Conservation (phyloP, 1,284 basidiomycete species). For the Cutaneotrichosporon daszewskae region DNA sequence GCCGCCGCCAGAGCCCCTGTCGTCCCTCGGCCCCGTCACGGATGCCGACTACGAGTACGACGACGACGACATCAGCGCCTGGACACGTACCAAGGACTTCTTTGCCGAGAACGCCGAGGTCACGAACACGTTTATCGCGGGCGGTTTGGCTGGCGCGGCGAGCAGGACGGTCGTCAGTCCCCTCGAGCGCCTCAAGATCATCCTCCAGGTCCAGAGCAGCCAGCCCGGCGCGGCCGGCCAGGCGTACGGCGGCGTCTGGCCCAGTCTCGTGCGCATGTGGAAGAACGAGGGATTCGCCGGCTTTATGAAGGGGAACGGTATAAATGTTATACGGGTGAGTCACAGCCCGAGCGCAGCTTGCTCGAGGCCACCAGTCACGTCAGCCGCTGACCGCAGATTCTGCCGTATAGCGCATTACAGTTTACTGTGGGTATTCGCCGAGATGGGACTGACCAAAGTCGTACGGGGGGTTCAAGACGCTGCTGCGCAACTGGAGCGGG, state of each 20-base stretch:
- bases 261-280: constrained; percentile 77
- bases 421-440: no score
- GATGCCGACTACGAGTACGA: not conserved
- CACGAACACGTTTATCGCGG: constrained; percentile 44
- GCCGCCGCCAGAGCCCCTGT: no score
- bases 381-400: constrained; percentile 26
- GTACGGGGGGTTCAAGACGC: constrained; percentile 77
- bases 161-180: constrained; percentile 88
- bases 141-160: constrained; percentile 50
- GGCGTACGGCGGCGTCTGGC: constrained; percentile 78
- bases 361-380: no score
- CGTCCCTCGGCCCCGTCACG: no score
- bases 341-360: not conserved
- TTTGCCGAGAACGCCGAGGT: constrained; percentile 33
- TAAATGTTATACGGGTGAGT: constrained; percentile 73
- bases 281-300: constrained; percentile 84
- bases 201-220: constrained; percentile 74
- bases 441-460: no score
- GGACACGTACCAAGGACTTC: not conserved
- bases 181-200: constrained; percentile 87
- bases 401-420: constrained; percentile 70
- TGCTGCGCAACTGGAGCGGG: constrained; percentile 51
- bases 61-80: not conserved
- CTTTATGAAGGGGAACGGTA: constrained; percentile 77
- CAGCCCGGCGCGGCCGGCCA: constrained; percentile 47